Evolutionary conservation across 1,139 yeast genomes (phyloP).

Genomic region (Nakaseomyces kungkrabaensis): DNA sequence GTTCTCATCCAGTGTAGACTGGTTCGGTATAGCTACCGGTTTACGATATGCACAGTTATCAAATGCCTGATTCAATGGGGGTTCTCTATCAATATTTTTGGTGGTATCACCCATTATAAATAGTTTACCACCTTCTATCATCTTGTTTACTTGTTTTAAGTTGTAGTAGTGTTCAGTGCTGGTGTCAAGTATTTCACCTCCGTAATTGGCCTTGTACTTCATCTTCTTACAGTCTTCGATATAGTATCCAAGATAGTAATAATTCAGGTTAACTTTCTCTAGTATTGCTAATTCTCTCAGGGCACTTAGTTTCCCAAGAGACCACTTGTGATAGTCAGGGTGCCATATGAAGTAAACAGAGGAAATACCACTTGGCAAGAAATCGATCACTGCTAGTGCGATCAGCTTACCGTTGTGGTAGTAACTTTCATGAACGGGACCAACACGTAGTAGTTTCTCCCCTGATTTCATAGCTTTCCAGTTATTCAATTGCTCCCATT

Average conservation of each 20-base stretch:
- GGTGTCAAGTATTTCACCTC: slow-evolving; percentile 59
- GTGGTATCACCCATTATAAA: slow-evolving; percentile 29
- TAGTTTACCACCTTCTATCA: slow-evolving; percentile 35
- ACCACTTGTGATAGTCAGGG: slow-evolving; percentile 60
- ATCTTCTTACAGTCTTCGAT: slow-evolving; percentile 73
- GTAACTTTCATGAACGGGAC: slow-evolving; percentile 68
- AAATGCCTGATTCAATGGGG: slow-evolving; percentile 14
- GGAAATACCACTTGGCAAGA: slow-evolving; percentile 67
- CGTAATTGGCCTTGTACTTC: slow-evolving; percentile 72
- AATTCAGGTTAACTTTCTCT: slow-evolving; percentile 32
- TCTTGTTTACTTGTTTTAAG: slow-evolving; percentile 30
- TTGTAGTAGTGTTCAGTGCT: slow-evolving; percentile 39
- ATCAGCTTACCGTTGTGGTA: slow-evolving; percentile 53
- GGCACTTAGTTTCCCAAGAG: slow-evolving; percentile 73
- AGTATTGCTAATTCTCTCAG: slow-evolving; percentile 54
- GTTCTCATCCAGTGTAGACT: not conserved
- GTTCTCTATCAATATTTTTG: slow-evolving; percentile 9
- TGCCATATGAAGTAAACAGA: slow-evolving; percentile 88
- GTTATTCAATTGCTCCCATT: slow-evolving; percentile 28
- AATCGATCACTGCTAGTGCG: slow-evolving; percentile 71
- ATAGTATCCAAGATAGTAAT: slow-evolving; percentile 68
- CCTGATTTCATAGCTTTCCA: slow-evolving; percentile 25
- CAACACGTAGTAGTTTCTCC: slow-evolving; percentile 27
- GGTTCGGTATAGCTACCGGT: not conserved
- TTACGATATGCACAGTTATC: not conserved